A percentile compares a stretch with the other conserved stretches of the same genome.
Evolutionary conservation across 345 rosid species (phyloP).

Genomic region (Bretschneidera sinensis): DNA sequence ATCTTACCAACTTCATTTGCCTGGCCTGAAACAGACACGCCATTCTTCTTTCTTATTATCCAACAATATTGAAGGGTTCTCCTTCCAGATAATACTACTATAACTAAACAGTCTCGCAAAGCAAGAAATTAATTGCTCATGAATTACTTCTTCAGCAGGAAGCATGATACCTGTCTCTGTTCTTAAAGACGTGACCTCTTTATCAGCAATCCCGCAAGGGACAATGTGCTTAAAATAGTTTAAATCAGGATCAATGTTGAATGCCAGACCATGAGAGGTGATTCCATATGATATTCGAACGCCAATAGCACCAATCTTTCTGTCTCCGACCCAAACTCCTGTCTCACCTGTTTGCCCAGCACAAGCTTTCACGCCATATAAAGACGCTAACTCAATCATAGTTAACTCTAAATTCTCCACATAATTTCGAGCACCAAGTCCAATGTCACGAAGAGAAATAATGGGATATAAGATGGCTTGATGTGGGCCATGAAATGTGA

Average conservation of each 20-base stretch:
- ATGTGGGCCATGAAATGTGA: constrained; percentile 86
- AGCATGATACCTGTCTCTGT: constrained; percentile 54
- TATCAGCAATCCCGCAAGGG: constrained; percentile 87
- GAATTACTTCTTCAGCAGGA: constrained; percentile 67
- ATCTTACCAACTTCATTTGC: no score
- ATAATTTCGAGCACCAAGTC: constrained; percentile 70
- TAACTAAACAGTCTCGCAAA: constrained; percentile 56
- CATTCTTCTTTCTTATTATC: constrained; percentile 22
- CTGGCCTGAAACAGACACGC: neutral
- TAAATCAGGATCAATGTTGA: constrained; percentile 74
- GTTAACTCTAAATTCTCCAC: constrained; percentile 73
- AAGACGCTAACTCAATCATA: constrained; percentile 69
- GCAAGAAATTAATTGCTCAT: constrained; percentile 76
- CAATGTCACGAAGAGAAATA: constrained; percentile 59
- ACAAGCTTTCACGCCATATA: constrained; percentile 66
- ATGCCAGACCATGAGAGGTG: constrained; percentile 86
- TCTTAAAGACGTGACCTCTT: constrained; percentile 74
- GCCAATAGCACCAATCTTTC: constrained; percentile 92
- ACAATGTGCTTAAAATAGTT: constrained; percentile 83
- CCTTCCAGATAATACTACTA: constrained; percentile 45
- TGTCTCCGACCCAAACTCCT: constrained; percentile 85
- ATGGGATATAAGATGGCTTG: constrained; percentile 83
- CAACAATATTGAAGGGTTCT: constrained; percentile 23
- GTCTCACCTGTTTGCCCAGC: constrained; percentile 70
- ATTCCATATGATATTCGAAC: constrained; percentile 70